A percentile compares a stretch with the other conserved stretches of the same genome.
Conservation (phyloP, 306 rosid genomes). For the Quercus parvula region DNA sequence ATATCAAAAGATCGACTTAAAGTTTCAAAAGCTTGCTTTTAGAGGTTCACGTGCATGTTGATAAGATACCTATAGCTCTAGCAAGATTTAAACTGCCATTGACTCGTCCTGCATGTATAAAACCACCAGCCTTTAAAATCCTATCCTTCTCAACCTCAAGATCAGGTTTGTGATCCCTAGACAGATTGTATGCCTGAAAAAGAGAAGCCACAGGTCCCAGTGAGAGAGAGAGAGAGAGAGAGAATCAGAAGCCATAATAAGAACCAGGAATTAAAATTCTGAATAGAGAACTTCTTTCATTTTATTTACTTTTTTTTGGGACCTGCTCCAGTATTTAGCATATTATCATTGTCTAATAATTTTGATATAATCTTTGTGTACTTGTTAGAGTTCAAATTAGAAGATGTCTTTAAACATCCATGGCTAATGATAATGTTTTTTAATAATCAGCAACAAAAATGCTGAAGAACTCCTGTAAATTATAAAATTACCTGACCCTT, state of each 20-base stretch:
- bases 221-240: background rate
- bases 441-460: slow-evolving; percentile 1
- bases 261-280: background rate
- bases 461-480: slow-evolving; percentile 14
- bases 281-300: background rate
- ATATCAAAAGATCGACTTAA: slow-evolving; percentile 3
- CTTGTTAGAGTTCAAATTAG: background rate
- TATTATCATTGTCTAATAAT: background rate
- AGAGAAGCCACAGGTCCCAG: slow-evolving; percentile 14
- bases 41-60: background rate
- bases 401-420: background rate
- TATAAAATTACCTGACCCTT: slow-evolving; percentile 75
- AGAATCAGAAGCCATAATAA: background rate
- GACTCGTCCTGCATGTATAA: slow-evolving; percentile 93
- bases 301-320: background rate
- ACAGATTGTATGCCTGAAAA: slow-evolving; percentile 83
- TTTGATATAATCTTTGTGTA: background rate
- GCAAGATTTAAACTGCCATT: slow-evolving; percentile 98
- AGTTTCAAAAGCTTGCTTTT: background rate
- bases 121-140: slow-evolving; percentile 91
- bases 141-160: slow-evolving; percentile 91
- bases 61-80: slow-evolving; percentile 80
- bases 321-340: background rate
- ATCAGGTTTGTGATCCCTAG: slow-evolving; percentile 96
- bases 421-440: background rate